These are phyloP conservation scores for Aleurites moluccanus DNA, from an alignment of 441 rosid genomes.

Conservation along the genomic window DNA sequence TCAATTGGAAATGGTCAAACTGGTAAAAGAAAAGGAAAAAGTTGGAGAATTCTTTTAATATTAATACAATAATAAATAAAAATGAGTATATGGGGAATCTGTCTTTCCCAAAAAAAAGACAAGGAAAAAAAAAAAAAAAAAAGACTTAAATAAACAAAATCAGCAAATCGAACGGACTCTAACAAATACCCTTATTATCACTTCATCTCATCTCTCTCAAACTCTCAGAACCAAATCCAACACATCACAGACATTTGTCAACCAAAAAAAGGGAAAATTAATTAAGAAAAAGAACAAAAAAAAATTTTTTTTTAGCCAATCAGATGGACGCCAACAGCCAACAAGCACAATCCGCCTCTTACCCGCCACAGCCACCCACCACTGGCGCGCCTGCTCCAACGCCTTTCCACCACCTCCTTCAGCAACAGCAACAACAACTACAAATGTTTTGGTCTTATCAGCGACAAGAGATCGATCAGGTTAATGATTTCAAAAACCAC, in stretches of 20 bases:
- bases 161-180: slow-evolving; percentile 20
- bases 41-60: background rate
- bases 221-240: background rate
- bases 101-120: background rate
- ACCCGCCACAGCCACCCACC: slow-evolving; percentile 39
- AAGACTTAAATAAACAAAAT: background rate
- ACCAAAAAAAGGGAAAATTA: background rate
- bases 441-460: slow-evolving; percentile 93
- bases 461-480: slow-evolving; percentile 91
- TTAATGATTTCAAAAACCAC: slow-evolving; percentile 91
- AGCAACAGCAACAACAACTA: slow-evolving; percentile 93
- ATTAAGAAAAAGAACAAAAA: background rate
- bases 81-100: background rate
- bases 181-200: slow-evolving; percentile 22
- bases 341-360: slow-evolving; percentile 53
- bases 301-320: background rate
- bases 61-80: background rate
- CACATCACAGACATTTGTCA: slow-evolving; percentile 11
- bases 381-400: slow-evolving; percentile 34
- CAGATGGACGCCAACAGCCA: slow-evolving; percentile 35
- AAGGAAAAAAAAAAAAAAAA: too few species aligned
- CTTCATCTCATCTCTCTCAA: slow-evolving; percentile 21
- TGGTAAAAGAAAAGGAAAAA: background rate
- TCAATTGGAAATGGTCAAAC: background rate
- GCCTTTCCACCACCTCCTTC: slow-evolving; percentile 77